A percentile compares a stretch with the other conserved stretches of the same genome.
phyloP scores from a whole-genome alignment of 495 filamentous ascomycete genomes.

The Sabuloglossum arenarium region DNA sequence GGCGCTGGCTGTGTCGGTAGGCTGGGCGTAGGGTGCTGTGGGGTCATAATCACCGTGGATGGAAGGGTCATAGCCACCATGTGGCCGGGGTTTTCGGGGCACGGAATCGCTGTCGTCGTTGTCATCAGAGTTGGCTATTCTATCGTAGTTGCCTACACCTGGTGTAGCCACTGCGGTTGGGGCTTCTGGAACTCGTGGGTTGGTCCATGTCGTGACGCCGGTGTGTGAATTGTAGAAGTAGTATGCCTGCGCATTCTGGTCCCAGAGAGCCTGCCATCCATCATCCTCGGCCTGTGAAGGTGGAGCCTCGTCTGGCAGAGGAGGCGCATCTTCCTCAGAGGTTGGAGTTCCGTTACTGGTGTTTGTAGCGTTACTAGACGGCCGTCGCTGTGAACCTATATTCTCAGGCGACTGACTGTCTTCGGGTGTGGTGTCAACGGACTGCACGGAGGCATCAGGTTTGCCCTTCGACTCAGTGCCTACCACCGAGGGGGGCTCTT shows the following conservation, averaged over 20 bases:
- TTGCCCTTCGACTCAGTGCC: neutral
- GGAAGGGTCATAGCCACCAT: constrained; percentile 78
- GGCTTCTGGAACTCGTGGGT: constrained; percentile 50
- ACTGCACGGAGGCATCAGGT: neutral
- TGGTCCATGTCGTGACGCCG: constrained; percentile 62
- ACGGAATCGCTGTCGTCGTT: constrained; percentile 8
- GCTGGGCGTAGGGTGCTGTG: constrained; percentile 70
- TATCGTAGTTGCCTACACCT: constrained; percentile 13
- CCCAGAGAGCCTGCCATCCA: constrained; percentile 80
- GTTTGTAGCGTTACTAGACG: neutral
- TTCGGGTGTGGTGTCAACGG: neutral
- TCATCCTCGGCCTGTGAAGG: constrained; percentile 34
- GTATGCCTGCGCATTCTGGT: constrained; percentile 42
- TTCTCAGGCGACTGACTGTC: neutral
- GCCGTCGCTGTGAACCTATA: neutral
- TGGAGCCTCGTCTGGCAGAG: constrained; percentile 24
- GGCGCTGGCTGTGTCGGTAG: constrained; percentile 18
- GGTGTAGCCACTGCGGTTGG: constrained; percentile 13
- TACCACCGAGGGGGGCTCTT: neutral
- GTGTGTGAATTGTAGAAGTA: constrained; percentile 87
- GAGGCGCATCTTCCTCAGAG: constrained; percentile 4
- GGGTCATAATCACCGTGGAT: constrained; percentile 95
- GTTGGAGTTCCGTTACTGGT: neutral
- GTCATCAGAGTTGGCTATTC: constrained; percentile 7
- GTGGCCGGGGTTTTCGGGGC: constrained; percentile 9